Conservation (phyloP, 148 eudicot species). For the Camellia lanceoleosa region DNA sequence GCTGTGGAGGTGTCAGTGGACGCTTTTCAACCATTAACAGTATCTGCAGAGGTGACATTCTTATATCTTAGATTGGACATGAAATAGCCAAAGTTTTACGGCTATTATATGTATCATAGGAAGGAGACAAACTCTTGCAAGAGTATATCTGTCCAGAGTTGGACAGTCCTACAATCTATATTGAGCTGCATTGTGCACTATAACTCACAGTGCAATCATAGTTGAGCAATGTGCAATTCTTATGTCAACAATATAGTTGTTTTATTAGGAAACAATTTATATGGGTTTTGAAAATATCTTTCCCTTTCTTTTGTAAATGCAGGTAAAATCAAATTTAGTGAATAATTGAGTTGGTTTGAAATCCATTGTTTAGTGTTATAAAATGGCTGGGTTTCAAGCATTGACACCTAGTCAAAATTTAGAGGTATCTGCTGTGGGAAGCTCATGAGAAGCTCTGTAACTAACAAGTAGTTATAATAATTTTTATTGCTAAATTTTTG, state of each 20-base stretch:
- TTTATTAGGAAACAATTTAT: not conserved
- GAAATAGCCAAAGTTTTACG: not conserved
- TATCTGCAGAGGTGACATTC: not conserved
- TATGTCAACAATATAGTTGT: not conserved
- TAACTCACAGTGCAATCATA: not conserved
- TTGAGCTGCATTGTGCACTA: not conserved
- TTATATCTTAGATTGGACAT: not conserved
- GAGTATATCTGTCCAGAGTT: not conserved
- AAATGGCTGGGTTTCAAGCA: not conserved
- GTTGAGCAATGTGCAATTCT: not conserved
- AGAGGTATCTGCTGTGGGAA: not conserved
- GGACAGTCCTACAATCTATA: not conserved
- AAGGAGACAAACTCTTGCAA: not conserved
- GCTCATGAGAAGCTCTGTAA: not conserved
- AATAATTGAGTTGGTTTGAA: not conserved
- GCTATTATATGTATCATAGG: not conserved
- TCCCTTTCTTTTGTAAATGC: not conserved
- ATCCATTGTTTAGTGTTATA: not conserved
- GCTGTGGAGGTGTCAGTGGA: not conserved
- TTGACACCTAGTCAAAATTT: not conserved
- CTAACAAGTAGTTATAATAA: not conserved
- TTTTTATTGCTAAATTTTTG: not conserved
- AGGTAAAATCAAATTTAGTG: not conserved
- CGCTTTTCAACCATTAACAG: not conserved
- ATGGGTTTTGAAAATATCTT: not conserved